A percentile compares a stretch with the other conserved stretches of the same genome.
Conservation (phyloP, 1,284 basidiomycete genomes). For the Termitomyces sp. region DNA sequence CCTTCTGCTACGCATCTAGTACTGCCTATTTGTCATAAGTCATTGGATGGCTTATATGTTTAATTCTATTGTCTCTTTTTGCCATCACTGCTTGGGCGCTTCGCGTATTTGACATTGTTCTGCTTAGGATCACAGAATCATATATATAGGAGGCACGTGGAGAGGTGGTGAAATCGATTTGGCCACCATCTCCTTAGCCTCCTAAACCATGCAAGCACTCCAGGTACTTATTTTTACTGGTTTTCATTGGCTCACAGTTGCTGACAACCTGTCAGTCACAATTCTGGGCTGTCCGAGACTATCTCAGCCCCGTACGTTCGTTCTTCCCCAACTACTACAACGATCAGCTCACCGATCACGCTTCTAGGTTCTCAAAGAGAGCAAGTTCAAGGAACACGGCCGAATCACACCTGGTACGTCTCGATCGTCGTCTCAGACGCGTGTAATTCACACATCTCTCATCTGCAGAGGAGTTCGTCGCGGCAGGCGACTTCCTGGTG, state of each 20-base stretch:
- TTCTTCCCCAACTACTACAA: constrained; percentile 17
- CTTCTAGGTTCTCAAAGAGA: constrained; percentile 86
- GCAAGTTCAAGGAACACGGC: constrained; percentile 98
- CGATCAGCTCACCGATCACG: constrained; percentile 28
- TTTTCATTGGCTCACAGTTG: constrained; percentile 6
- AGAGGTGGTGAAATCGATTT: constrained; percentile 19
- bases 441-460: constrained; percentile 15
- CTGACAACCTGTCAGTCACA: constrained; percentile 41
- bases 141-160: constrained; percentile 16
- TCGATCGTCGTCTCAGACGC: constrained; percentile 11
- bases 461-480: constrained; percentile 85
- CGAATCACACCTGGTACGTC: constrained; percentile 89
- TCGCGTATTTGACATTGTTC: not conserved
- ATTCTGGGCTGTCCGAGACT: constrained; percentile 95
- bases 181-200: constrained; percentile 10
- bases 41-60: not conserved
- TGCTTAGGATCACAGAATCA: not conserved
- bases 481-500: constrained; percentile 88
- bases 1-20: not conserved
- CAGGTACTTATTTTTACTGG: constrained; percentile 42
- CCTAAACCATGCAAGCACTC: constrained; percentile 59
- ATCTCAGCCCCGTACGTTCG: constrained; percentile 81
- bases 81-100: not conserved
- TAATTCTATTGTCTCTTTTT: not conserved
- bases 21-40: not conserved